These are phyloP conservation scores for Porodaedalea pini DNA, from an alignment of 1,284 basidiomycete genomes.

Conservation along the genomic window DNA sequence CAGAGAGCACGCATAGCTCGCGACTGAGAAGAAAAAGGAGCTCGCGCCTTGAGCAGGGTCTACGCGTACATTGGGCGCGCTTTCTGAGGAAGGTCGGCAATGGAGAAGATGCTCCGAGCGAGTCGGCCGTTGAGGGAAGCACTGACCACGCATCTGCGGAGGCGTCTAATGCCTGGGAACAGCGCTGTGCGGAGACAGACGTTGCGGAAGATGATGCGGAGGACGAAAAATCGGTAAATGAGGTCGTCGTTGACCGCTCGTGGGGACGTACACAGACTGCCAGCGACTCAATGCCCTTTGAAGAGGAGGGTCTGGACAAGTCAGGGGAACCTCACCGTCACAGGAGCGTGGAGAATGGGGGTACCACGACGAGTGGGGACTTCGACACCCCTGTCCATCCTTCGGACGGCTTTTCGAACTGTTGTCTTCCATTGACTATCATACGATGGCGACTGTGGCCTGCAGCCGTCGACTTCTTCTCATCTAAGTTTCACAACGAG, in stretches of 20 bases:
- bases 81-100: constrained; percentile 16
- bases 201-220: constrained; percentile 33
- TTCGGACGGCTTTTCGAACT: constrained; percentile 32
- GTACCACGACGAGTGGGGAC: constrained; percentile 33
- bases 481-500: constrained; percentile 51
- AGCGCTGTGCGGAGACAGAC: constrained; percentile 25
- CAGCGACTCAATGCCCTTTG: constrained; percentile 51
- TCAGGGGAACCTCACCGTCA: constrained; percentile 36
- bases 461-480: constrained; percentile 47
- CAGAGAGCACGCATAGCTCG: background rate
- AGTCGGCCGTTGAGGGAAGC: constrained; percentile 9
- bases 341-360: constrained; percentile 20
- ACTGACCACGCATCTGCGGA: constrained; percentile 5
- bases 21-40: constrained; percentile 6
- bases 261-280: constrained; percentile 51
- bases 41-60: constrained; percentile 10
- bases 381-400: constrained; percentile 30
- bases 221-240: constrained; percentile 46
- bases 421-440: constrained; percentile 29
- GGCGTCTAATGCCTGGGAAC: constrained; percentile 1
- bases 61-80: constrained; percentile 16
- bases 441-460: constrained; percentile 43
- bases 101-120: constrained; percentile 6
- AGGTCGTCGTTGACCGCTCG: constrained; percentile 67
- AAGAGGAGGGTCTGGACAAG: constrained; percentile 40